Evolutionary conservation across 106 monocot genomes (phyloP).

Genomic region (Iris macrosiphon): DNA sequence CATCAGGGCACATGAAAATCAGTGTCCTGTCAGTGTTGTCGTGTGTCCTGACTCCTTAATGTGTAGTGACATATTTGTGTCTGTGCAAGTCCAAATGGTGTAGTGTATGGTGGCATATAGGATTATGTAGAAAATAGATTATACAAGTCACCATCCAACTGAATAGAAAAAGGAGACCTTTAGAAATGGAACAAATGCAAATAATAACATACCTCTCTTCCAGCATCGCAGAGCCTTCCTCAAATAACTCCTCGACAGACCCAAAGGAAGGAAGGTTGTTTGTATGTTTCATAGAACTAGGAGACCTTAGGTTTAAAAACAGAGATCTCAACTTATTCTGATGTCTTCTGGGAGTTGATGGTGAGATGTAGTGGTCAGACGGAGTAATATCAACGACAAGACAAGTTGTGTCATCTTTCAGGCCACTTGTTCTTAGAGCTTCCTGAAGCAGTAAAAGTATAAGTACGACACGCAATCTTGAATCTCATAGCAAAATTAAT

Average conservation of each 20-base stretch:
- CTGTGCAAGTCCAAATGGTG: no score
- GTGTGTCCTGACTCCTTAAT: no score
- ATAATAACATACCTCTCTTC: slow-evolving; percentile 59
- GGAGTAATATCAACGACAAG: slow-evolving; percentile 84
- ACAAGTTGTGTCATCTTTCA: slow-evolving; percentile 98
- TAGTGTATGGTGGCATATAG: no score
- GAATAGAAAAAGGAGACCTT: no score
- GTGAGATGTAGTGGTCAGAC: slow-evolving; percentile 33
- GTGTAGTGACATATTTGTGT: no score
- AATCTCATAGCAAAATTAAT: no score
- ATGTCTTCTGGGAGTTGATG: slow-evolving; percentile 40
- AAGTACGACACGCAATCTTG: slow-evolving; percentile 5
- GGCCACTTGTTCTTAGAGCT: slow-evolving; percentile 82
- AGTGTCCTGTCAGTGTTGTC: no score
- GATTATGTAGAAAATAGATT: not conserved
- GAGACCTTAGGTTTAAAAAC: slow-evolving; percentile 51
- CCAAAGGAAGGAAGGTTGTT: slow-evolving; percentile 50
- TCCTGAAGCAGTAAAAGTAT: slow-evolving; percentile 35
- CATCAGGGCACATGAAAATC: no score
- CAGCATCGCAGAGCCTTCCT: slow-evolving; percentile 93
- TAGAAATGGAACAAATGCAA: not conserved
- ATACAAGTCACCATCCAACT: no score
- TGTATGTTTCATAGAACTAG: slow-evolving; percentile 30
- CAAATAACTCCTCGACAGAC: slow-evolving; percentile 84
- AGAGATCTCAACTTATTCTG: slow-evolving; percentile 73